Evolutionary conservation across 164 flowering plant genomes (phyloP).

Genomic region (Cinnamomum micranthum): DNA sequence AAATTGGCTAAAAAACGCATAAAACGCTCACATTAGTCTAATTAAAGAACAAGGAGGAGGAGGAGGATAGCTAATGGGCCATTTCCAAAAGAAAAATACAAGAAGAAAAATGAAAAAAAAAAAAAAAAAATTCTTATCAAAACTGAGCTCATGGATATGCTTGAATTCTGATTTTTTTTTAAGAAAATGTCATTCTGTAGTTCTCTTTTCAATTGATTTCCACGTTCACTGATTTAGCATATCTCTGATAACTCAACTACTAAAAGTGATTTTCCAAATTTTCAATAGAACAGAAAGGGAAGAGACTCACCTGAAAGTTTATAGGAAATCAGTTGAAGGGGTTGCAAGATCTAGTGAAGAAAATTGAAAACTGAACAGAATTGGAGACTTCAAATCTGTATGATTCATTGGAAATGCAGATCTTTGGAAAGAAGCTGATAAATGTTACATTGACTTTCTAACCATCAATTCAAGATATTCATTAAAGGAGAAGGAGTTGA

Average conservation of each 20-base stretch:
- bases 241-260: background rate
- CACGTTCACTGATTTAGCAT: background rate
- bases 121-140: background rate
- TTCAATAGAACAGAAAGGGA: background rate
- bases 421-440: background rate
- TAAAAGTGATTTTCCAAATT: background rate
- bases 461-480: background rate
- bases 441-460: conserved; percentile 1
- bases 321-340: background rate
- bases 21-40: background rate
- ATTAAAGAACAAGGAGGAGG: background rate
- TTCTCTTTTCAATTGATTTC: background rate
- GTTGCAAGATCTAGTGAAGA: too few species aligned
- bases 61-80: background rate
- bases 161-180: background rate
- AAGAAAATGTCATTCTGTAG: background rate
- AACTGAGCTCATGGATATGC: background rate
- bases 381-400: background rate
- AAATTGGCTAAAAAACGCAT: background rate
- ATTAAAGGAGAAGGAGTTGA: too few species aligned
- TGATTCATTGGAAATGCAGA: background rate
- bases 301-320: background rate
- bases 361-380: too few species aligned
- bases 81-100: background rate
- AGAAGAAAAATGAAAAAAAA: background rate